Base-by-base conservation (phyloP, 306 rosid genomes). In the Rosa lucieae region DNA sequence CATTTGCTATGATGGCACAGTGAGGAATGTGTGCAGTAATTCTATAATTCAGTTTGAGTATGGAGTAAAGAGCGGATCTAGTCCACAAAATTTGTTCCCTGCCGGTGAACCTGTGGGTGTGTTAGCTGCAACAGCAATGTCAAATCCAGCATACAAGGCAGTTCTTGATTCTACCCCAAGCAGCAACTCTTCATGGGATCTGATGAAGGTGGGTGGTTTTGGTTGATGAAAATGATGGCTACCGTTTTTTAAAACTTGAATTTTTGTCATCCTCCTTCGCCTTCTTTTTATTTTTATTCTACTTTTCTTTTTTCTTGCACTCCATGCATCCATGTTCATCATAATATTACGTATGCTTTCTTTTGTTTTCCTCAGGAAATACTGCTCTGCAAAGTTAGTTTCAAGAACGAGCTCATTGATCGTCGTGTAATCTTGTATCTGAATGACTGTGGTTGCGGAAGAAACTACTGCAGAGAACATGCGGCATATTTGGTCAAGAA, bases 21-120 rank as follows among this genome's bases (percentile, higher is more conserved):
- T 95, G 2, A 81, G 99, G 72, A 95, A 91, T 78, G 95, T 95
- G 10, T 90, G 96, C 71, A 95, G 97, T 79, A 93, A 93, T 52
- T 93, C 98, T 3, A 80, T 95, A 35, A 89, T 95, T 70, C 97
- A 93, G 65, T 93, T 93, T 73, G 92, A 90, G 26, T 95, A 95
- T 86, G 99, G 96, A 42, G 66, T 71, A 10, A 83, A 84, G 49
- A 74, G 81, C 49, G 92, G 91, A 76, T 84, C 80, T 43, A 70
- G 58, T 46, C 72, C 86, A 15, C 81, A 81, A 10, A 87, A 69
- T 70, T 76, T 93, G 35, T 90, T 90, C 71, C 98, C 99, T 83
- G 84, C 99, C 21, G 99, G 99, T 10, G 99, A 93, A 88, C 99
- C 99, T 71, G 99, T 95, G 61, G 99, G 99, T 11, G 97, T 93